Conservation (phyloP, 2,329 filamentous ascomycete genomes). For the Pseudogymnoascus sp. region DNA sequence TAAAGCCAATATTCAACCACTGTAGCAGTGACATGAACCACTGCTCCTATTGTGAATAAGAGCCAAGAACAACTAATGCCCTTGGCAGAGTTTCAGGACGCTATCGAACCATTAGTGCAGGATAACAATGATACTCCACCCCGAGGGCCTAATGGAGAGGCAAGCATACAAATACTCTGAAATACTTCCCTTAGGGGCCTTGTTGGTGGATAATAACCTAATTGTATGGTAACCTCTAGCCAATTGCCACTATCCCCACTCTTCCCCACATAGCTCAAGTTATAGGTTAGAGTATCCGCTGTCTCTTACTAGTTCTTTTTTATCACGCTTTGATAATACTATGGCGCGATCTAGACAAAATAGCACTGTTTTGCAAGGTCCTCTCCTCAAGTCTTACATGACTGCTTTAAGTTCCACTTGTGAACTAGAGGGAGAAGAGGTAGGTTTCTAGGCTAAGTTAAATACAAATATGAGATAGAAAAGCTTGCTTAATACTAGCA, state of each 20-base stretch:
- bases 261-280: background rate
- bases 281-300: background rate
- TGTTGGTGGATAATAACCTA: background rate
- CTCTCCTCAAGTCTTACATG: background rate
- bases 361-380: background rate
- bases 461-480: background rate
- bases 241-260: background rate
- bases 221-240: background rate
- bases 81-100: too few relatives aligned
- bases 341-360: background rate
- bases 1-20: too few relatives aligned
- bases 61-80: too few relatives aligned
- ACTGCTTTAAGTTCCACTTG: background rate
- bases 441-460: background rate
- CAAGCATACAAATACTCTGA: too few relatives aligned
- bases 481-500: background rate
- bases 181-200: too few relatives aligned
- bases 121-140: too few relatives aligned
- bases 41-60: too few relatives aligned
- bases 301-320: background rate
- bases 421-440: background rate
- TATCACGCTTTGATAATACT: background rate
- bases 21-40: too few relatives aligned
- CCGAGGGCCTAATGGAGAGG: too few relatives aligned
- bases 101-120: too few relatives aligned